Percentiles rank a stretch among this genome's conserved stretches.
Evolutionary conservation across 2,329 filamentous ascomycete genomes (phyloP).

Genomic region (Bipolaris zeicola): DNA sequence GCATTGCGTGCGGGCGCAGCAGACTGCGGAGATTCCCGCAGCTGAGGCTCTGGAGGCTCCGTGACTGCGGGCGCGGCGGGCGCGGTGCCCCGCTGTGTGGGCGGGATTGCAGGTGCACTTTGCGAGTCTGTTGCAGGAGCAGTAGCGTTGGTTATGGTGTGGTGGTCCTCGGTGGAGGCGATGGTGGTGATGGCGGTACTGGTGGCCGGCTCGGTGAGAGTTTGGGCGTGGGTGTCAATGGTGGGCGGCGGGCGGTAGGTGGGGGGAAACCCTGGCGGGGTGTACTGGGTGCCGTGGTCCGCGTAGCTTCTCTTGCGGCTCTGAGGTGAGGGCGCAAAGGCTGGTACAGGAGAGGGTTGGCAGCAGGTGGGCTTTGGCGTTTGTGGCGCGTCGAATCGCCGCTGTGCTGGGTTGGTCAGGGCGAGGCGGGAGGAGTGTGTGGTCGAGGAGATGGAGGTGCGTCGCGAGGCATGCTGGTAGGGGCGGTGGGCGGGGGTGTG

Average conservation of each 20-base stretch:
- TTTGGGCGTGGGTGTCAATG: neutral
- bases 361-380: conserved; percentile 26
- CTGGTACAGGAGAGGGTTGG: conserved; percentile 32
- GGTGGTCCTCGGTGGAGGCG: conserved; percentile 1
- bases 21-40: conserved; percentile 44
- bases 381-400: conserved; percentile 37
- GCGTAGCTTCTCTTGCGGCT: conserved; percentile 47
- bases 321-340: conserved; percentile 34
- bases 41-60: conserved; percentile 43
- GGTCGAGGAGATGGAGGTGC: conserved; percentile 36
- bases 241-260: conserved; percentile 42
- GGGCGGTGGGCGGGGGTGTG: conserved; percentile 37
- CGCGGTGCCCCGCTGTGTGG: conserved; percentile 37
- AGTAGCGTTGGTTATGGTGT: neutral
- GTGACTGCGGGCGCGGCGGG: conserved; percentile 40
- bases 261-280: conserved; percentile 55
- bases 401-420: conserved; percentile 35
- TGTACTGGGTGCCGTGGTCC: conserved; percentile 62
- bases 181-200: neutral
- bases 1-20: conserved; percentile 27
- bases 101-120: conserved; percentile 26
- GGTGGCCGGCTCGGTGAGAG: neutral
- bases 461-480: conserved; percentile 42
- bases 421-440: conserved; percentile 44
- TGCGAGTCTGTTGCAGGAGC: conserved; percentile 12